Evolutionary conservation across 305 asterid species (phyloP).

Genomic region (Solanum hybrid): DNA sequence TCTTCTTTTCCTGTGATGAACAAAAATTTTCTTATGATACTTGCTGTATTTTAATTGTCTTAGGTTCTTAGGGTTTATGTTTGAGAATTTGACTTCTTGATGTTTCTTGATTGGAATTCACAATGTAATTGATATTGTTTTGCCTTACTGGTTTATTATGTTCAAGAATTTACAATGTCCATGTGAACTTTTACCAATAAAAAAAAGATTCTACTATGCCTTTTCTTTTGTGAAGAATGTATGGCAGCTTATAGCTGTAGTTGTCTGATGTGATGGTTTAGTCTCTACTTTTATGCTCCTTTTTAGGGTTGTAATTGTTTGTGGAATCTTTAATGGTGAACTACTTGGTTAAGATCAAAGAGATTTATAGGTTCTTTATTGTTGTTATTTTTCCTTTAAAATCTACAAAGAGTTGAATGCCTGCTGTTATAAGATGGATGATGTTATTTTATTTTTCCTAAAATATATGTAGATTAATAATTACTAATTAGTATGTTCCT

Average conservation of each 20-base stretch:
- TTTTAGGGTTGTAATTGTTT: not conserved
- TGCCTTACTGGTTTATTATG: not conserved
- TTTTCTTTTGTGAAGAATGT: not conserved
- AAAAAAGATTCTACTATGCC: not conserved
- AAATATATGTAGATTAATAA: not conserved
- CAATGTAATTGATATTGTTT: not conserved
- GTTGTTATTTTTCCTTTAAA: not conserved
- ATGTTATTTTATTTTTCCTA: not conserved
- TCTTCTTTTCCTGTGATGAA: not conserved
- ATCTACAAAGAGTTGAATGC: not conserved
- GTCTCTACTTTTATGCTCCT: not conserved
- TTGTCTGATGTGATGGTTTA: not conserved
- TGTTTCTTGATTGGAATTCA: not conserved
- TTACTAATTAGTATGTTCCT: not conserved
- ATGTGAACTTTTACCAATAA: not conserved
- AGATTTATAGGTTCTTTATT: not conserved
- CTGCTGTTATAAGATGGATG: not conserved
- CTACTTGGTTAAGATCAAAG: not conserved
- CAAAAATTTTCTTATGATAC: not conserved
- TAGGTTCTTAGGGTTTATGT: not conserved
- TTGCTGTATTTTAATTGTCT: not conserved
- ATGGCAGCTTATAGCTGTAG: not conserved
- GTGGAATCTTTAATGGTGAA: not conserved
- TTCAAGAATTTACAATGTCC: not conserved
- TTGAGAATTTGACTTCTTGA: not conserved